Evolutionary conservation across 2,329 filamentous ascomycete species (phyloP), one percentile per base, ranked within the genome.

Genomic region (Aspergillus phoenicis): DNA sequence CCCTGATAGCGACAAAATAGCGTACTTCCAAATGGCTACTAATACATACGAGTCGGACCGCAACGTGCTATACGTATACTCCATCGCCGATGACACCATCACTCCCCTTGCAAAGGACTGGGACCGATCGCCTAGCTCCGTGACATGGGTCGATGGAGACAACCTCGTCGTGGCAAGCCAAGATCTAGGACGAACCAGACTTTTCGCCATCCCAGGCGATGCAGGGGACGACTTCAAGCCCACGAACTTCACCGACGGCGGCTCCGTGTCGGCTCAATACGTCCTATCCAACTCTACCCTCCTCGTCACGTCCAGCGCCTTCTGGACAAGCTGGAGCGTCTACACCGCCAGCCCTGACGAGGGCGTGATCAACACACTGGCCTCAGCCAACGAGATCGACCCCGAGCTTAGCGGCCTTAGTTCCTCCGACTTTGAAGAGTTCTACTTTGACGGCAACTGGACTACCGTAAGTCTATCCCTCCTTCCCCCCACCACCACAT

Each of bases 31-130:
- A 63, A 96, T 96, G 93, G 84, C 85, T 64, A 84, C 84, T 59
- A 82, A 86, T 55, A 87, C 89, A 61, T 96, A 97, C 73, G 93
- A 97, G 75, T 86, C 89, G 15, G 92, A 97, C 78, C 90, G 90
- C 74, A 77, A 77, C 48, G 75, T 77, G 3, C 70, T 82, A 49
- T 83, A 82, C 62, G 70, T 81, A 45, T 74, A 78, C 48, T 70
- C 71, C 13, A 60, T 78, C 53, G 69, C 70, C 2, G 64, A 74
- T 54, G 63, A 72, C 59, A 75, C 72, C 53, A 69, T 85, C 54
- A 71, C 69, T 2, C 65, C 70, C 22, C 62, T 81, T 6, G 76
- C 77, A 3, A 72, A 68, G 43, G 63, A 75, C 52, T 81, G 85
- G 85, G 83, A 86, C 62, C 75, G 80, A 11, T 86, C 83, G 61